Evolutionary conservation across 352 stramenopile species (phyloP), one percentile per base, ranked within the genome.

Genomic region (Phytopythium chamaehyphon): DNA sequence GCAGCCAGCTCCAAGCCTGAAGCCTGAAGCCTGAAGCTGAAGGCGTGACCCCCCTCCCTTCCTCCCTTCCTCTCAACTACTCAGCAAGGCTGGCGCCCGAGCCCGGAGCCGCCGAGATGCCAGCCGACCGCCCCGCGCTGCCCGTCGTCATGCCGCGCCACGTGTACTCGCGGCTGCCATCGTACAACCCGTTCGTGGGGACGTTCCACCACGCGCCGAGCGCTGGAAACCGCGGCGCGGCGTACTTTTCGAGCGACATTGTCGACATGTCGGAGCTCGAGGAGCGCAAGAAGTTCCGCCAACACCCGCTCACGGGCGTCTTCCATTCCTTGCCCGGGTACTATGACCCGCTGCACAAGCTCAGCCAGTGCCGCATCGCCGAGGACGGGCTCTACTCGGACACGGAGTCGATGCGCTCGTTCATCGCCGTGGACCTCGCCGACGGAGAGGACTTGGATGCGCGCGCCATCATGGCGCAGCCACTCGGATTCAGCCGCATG

Each of bases 201-300:
- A 94, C 84, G 21, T 95, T 95, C 64, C 85, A 95, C 55, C 83
- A 95, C 60, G 85, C 85, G n/a, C 85, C 85, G 36, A 95, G 83
- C 51, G 85, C 85, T 37, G 85, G 85, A 7, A 95, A 95, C 57
- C 81, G 83, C 11, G 84, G 85, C 33, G 85, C 85, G 15, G 73
- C 88, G 42, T 95, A 94, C 62, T 95, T 95, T 53, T 91, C 83
- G 2, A 85, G 75, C 36, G 83, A 95, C 54, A 93, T 95, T 39
- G 83, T 95, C 28, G 77, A 83, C 58, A 91, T 92, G 75, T 83
- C 77, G 42, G 85, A 95, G 62, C 75, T 93, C 11, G 83, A 95
- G 60, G 82, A 95, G 62, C 83, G 82, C 54, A 95, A 95, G 64
- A 93, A 93, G 55, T 90, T 90, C 35, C 83, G 84, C 10, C 82